Evolutionary conservation across 176 grass and related monocot genomes (phyloP).

Genomic region (Raddia distichophylla): DNA sequence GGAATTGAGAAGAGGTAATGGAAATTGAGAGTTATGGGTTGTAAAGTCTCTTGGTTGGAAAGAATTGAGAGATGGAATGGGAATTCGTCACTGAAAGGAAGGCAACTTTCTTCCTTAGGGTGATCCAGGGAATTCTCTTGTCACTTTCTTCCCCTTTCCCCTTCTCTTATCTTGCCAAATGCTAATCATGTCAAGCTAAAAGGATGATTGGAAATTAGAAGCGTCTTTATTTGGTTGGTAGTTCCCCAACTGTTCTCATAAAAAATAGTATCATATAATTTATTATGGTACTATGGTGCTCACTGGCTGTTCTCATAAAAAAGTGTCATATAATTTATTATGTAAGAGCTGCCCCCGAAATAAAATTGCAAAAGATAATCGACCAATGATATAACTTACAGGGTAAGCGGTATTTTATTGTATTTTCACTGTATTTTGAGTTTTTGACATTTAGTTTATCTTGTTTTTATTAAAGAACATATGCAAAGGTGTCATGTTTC

Average conservation of each 20-base stretch:
- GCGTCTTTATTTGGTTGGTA: not conserved
- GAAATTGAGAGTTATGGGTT: no score
- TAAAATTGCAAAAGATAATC: conserved; percentile 10
- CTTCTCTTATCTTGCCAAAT: no score
- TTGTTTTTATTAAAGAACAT: conserved; percentile 24
- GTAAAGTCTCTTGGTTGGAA: no score
- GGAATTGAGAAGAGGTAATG: no score
- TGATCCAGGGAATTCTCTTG: no score
- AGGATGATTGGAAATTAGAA: not conserved
- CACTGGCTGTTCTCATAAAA: not conserved
- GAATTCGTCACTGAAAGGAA: no score
- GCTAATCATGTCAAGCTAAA: not conserved
- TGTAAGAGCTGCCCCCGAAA: conserved; percentile 1
- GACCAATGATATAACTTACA: conserved; percentile 15
- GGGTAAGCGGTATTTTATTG: not conserved
- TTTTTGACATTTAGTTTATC: not conserved
- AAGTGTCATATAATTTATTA: conserved; percentile 13
- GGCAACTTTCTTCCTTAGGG: no score
- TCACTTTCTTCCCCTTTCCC: no score
- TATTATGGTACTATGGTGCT: not conserved
- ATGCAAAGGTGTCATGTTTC: conserved; percentile 17
- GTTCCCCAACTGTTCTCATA: not conserved
- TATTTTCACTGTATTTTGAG: not conserved
- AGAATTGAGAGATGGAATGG: no score
- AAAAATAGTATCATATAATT: conserved; percentile 9